phyloP scores from a whole-genome alignment of 164 flowering plant species.

The Sedum album region DNA sequence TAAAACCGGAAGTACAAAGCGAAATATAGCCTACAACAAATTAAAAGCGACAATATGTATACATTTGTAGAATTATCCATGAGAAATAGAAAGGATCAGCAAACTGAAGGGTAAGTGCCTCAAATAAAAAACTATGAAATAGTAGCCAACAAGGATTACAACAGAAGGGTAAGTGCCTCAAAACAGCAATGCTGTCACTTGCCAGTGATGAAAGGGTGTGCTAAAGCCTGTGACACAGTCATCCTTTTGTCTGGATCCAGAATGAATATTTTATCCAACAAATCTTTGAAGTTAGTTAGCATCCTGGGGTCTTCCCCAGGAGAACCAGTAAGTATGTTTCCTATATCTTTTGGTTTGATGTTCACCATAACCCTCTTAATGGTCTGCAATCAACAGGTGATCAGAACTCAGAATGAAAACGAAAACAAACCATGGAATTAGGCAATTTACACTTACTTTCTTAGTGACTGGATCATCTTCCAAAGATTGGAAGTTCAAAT shows the following conservation, averaged over 20 bases:
- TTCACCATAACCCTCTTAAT: constrained; percentile 68
- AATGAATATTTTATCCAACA: constrained; percentile 76
- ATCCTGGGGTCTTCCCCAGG: constrained; percentile 96
- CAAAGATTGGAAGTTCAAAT: constrained; percentile 79
- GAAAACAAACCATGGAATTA: not conserved
- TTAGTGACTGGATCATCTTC: constrained; percentile 96
- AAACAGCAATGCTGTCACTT: constrained; percentile 92
- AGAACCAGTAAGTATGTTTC: constrained; percentile 51
- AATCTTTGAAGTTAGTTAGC: constrained; percentile 82
- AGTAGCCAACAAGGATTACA: constrained; percentile 57
- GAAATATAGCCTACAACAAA: not conserved
- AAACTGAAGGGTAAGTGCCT: constrained; percentile 1
- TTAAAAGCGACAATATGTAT: not conserved
- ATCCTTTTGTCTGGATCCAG: constrained; percentile 97
- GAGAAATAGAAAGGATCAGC: constrained; percentile 1
- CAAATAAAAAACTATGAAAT: constrained; percentile 15
- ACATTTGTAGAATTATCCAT: not conserved
- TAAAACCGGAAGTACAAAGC: not conserved
- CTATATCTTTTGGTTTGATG: constrained; percentile 84
- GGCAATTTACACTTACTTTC: constrained; percentile 39
- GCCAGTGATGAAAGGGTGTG: constrained; percentile 99
- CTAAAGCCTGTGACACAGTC: constrained; percentile 91
- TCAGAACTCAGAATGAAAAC: not conserved
- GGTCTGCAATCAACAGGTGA: constrained; percentile 32
- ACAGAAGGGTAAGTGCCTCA: constrained; percentile 21